Base-by-base conservation (phyloP, 495 filamentous ascomycete genomes). In the Aspergillus ellipticus region DNA sequence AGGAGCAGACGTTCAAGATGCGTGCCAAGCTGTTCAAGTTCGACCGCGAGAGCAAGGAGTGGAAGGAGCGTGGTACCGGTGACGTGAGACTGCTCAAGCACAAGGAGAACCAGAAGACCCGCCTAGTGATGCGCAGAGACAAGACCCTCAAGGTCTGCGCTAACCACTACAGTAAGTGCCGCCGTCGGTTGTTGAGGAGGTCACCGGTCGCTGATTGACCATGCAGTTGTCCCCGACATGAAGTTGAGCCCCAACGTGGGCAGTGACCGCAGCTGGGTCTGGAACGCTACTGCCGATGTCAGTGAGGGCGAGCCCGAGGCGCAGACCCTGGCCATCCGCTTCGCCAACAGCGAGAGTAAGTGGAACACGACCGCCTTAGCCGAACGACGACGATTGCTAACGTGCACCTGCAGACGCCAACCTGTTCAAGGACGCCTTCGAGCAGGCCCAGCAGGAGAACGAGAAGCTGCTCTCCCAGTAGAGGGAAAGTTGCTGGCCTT, bases 81-180 rank as follows among this genome's bases (percentile, higher is more conserved):
- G 92, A 97, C 66, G 92, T 99, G 56, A 84, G 92, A 67, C 78
- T 99, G 67, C 79, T 99, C 66, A 99, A 97, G 84, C 95, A 99
- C 79, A 89, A 88, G 82, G 94, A 97, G 78, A 97, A 96, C 73
- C 86, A 87, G 71, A 99, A 97, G 87, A 96, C 91, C 52, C 84
- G 95, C 56, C 80, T 99, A 59, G 94, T 99, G 64, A 99, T 99
- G 95, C 87, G 95, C 74, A 82, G 95, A 68, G 95, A 99, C 78
- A 96, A 97, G 88, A 97, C 95, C 60, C 84, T 96, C 77, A 99
- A 99, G 81, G 94, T 97, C 75, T 99, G 95, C 86, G 95, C 95
- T 68, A 99, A 99, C 79, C 95, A 99, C 81, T 99, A 99, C 75
- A 87, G 94, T 98, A 87, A 69, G 90, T 65, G 46, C 4, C n/a